Evolutionary conservation across 1,284 basidiomycete species (phyloP).

Genomic region (Leccinum fallax): DNA sequence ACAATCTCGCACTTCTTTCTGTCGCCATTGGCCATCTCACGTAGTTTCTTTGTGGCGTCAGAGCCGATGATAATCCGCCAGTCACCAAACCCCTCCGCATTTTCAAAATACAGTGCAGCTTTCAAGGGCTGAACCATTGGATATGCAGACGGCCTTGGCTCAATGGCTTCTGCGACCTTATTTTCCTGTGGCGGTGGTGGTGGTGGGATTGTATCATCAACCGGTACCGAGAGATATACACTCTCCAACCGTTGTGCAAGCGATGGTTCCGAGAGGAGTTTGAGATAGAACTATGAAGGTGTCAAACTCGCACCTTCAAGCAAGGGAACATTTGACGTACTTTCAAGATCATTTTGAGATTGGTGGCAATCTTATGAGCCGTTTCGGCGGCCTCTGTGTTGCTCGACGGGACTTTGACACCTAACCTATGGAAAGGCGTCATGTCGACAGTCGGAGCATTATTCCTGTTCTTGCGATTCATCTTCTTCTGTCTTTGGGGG

Average conservation of each 20-base stretch:
- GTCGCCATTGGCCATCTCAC: constrained; percentile 44
- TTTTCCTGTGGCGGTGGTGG: neutral
- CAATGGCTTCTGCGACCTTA: neutral
- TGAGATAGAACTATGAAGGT: constrained; percentile 25
- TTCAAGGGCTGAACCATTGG: constrained; percentile 54
- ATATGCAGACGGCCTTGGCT: constrained; percentile 34
- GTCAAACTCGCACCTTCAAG: neutral
- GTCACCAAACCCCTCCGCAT: constrained; percentile 52
- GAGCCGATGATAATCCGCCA: constrained; percentile 55
- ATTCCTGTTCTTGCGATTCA: constrained; percentile 16
- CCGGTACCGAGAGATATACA: constrained; percentile 12
- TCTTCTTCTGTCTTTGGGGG: constrained; percentile 22
- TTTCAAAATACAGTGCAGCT: constrained; percentile 51
- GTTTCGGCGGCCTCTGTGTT: constrained; percentile 23
- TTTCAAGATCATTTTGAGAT: constrained; percentile 33
- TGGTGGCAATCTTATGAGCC: constrained; percentile 20
- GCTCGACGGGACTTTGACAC: constrained; percentile 28
- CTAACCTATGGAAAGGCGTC: constrained; percentile 31
- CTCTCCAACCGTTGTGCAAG: constrained; percentile 17
- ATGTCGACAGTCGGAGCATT: constrained; percentile 20
- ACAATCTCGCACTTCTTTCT: constrained; percentile 47
- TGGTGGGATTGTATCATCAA: neutral
- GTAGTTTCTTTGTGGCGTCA: constrained; percentile 46
- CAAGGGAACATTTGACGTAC: constrained; percentile 20
- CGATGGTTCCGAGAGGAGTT: constrained; percentile 20